Evolutionary conservation across 2,329 filamentous ascomycete genomes (phyloP).

Genomic region (Pseudodiploospora longispora): DNA sequence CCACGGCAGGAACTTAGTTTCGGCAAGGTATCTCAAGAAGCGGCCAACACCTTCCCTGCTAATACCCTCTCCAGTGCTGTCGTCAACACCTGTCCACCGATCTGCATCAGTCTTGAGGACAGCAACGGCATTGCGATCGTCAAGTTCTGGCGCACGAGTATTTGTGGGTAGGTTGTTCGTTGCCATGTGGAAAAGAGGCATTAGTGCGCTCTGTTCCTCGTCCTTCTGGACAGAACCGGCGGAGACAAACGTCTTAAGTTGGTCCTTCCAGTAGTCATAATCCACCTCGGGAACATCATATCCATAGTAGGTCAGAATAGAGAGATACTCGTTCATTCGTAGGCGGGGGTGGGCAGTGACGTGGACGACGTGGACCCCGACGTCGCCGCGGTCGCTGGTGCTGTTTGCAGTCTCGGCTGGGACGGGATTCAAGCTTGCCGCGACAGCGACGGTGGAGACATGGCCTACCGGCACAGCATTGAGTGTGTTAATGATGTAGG

Average conservation of each 20-base stretch:
- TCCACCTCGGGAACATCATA: conserved; percentile 69
- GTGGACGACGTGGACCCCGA: conserved; percentile 54
- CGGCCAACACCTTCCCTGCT: conserved; percentile 11
- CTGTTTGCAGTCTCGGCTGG: no score
- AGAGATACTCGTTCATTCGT: conserved; percentile 69
- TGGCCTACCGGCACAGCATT: conserved; percentile 85
- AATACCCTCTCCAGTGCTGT: conserved; percentile 34
- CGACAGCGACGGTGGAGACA: conserved; percentile 71
- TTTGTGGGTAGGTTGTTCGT: conserved; percentile 49
- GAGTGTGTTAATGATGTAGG: conserved; percentile 75
- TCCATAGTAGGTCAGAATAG: conserved; percentile 59
- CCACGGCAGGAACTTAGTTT: conserved; percentile 12
- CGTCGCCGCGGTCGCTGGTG: no score
- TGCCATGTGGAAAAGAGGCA: conserved; percentile 63
- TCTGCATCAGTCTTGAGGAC: conserved; percentile 56
- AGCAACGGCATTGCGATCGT: conserved; percentile 53
- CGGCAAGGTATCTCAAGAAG: conserved; percentile 9
- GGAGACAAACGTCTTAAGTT: conserved; percentile 21
- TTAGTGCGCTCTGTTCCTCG: conserved; percentile 21
- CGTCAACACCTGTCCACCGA: conserved; percentile 50
- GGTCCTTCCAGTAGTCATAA: conserved; percentile 37
- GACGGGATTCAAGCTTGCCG: conserved; percentile 30
- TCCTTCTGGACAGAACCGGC: conserved; percentile 17
- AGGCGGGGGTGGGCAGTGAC: conserved; percentile 74
- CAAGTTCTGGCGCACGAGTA: conserved; percentile 61